Evolutionary conservation across 176 grass and related monocot species (phyloP).

Genomic region (Puya raimondii): DNA sequence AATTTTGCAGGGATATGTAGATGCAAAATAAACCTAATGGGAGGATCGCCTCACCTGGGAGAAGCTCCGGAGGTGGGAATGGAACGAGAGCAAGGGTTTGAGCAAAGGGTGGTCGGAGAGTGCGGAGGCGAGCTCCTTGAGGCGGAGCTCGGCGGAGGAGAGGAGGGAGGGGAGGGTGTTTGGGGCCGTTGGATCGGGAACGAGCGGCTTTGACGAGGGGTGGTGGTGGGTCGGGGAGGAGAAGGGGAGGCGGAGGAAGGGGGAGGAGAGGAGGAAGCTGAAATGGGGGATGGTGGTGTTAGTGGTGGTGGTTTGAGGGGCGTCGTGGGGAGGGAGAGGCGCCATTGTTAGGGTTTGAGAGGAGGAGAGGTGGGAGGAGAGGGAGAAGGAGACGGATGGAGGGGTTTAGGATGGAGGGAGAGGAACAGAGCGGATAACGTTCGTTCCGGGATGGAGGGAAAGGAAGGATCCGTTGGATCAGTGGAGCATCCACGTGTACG

Average conservation of each 20-base stretch:
- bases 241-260: slow-evolving; percentile 19
- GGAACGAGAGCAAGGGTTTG: slow-evolving; percentile 46
- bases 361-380: slow-evolving; percentile 20
- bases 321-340: slow-evolving; percentile 28
- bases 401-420: slow-evolving; percentile 1
- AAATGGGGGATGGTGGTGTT: slow-evolving; percentile 19
- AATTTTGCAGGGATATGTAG: too few relatives aligned
- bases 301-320: slow-evolving; percentile 22
- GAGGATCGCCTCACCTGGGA: slow-evolving; percentile 46
- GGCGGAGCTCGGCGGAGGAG: slow-evolving; percentile 5
- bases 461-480: too few relatives aligned
- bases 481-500: too few relatives aligned
- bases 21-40: not conserved
- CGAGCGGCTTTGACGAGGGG: slow-evolving; percentile 16
- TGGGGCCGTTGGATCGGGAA: slow-evolving; percentile 13
- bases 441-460: not conserved
- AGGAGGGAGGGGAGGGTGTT: not conserved
- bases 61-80: slow-evolving; percentile 50
- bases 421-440: slow-evolving; percentile 6
- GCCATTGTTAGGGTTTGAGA: slow-evolving; percentile 18
- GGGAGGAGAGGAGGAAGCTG: slow-evolving; percentile 48
- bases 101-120: slow-evolving; percentile 53
- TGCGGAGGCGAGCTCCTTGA: slow-evolving; percentile 46
- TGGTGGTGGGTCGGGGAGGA: slow-evolving; percentile 22
- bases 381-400: slow-evolving; percentile 10